A percentile compares a stretch with the other conserved stretches of the same genome.
Conservation (phyloP, 2,329 filamentous ascomycete species). For the Periconia sp. region DNA sequence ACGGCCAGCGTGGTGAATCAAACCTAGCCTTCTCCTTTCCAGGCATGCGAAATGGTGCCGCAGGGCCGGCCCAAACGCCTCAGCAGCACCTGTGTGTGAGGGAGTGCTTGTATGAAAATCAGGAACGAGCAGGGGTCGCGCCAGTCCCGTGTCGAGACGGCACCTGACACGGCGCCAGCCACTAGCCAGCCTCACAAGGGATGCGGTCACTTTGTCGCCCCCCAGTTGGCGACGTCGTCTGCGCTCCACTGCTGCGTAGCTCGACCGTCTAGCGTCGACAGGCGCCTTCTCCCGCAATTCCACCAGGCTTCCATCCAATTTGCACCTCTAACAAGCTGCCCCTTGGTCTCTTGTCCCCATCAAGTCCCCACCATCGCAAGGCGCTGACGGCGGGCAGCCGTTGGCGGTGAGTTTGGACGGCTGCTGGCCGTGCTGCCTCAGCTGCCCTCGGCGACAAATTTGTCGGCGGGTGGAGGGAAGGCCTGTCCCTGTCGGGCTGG, state of each 20-base stretch:
- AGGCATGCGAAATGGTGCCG: slow-evolving; percentile 18
- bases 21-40: slow-evolving; percentile 40
- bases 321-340: slow-evolving; percentile 25
- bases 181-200: slow-evolving; percentile 18
- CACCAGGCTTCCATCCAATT: slow-evolving; percentile 44
- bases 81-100: slow-evolving; percentile 18
- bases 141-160: slow-evolving; percentile 27
- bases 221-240: slow-evolving; percentile 35
- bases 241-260: slow-evolving; percentile 14
- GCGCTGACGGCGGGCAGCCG: slow-evolving; percentile 23
- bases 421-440: slow-evolving; percentile 21
- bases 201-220: slow-evolving; percentile 26
- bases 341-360: slow-evolving; percentile 29
- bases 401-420: slow-evolving; percentile 34
- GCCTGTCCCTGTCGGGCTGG: slow-evolving; percentile 24
- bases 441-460: slow-evolving; percentile 11
- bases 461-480: slow-evolving; percentile 10
- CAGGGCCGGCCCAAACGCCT: slow-evolving; percentile 31
- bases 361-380: too few relatives aligned
- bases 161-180: slow-evolving; percentile 37
- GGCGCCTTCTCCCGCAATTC: slow-evolving; percentile 48
- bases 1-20: slow-evolving; percentile 31
- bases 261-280: slow-evolving; percentile 33
- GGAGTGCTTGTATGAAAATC: slow-evolving; percentile 34
- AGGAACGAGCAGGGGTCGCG: slow-evolving; percentile 38